phyloP scores from a whole-genome alignment of 371 early-diverging fungal species.

The Apophysomyces sp. region DNA sequence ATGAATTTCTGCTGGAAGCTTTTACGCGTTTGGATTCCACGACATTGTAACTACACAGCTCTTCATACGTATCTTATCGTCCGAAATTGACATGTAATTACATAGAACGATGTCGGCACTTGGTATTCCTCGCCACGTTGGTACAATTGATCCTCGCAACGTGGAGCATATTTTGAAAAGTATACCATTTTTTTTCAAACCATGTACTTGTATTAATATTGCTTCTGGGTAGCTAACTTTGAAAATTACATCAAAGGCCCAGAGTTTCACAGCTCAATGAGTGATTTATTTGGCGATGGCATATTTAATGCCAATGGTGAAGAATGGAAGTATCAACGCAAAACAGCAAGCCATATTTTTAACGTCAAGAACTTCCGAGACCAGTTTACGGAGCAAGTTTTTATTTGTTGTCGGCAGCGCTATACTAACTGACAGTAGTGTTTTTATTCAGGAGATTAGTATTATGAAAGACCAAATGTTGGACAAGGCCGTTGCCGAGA shows the following conservation, averaged over 20 bases:
- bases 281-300: conserved; percentile 39
- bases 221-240: conserved; percentile 27
- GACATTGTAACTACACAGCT: conserved; percentile 16
- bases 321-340: conserved; percentile 30
- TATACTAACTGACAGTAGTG: conserved; percentile 17
- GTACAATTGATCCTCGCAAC: conserved; percentile 45
- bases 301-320: conserved; percentile 75
- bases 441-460: conserved; percentile 50
- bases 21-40: conserved; percentile 16
- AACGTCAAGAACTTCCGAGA: conserved; percentile 51
- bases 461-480: conserved; percentile 30
- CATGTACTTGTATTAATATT: not conserved
- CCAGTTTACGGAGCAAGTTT: conserved; percentile 43
- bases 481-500: conserved; percentile 29
- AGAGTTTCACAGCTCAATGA: conserved; percentile 19
- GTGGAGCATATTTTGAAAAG: conserved; percentile 40
- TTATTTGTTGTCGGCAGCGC: not conserved
- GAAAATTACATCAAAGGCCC: conserved; percentile 48
- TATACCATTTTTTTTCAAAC: conserved; percentile 1
- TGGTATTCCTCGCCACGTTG: conserved; percentile 29
- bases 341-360: conserved; percentile 46
- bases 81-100: not conserved
- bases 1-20: not conserved
- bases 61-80: not conserved
- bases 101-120: conserved; percentile 24